phyloP scores from a whole-genome alignment of 129 eudicot species.

The Saussurea involucrata region DNA sequence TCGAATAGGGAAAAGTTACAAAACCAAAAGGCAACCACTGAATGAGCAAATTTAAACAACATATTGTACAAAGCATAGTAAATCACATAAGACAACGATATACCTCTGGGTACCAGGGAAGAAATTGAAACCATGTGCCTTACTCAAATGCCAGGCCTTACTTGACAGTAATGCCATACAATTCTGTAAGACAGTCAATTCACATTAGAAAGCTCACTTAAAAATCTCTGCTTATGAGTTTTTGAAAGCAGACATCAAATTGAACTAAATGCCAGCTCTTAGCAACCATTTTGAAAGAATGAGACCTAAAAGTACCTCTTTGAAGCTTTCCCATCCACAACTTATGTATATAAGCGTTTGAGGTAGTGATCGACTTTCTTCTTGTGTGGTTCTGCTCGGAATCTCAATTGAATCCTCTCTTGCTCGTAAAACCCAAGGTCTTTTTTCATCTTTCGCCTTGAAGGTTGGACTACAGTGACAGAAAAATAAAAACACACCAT shows the following conservation, averaged over 20 bases:
- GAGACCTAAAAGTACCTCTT: conserved; percentile 54
- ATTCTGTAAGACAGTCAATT: conserved; percentile 49
- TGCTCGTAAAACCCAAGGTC: conserved; percentile 94
- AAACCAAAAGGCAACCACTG: background rate
- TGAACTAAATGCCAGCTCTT: conserved; percentile 4
- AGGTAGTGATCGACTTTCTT: conserved; percentile 59
- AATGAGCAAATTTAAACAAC: background rate
- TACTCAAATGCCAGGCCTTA: conserved; percentile 84
- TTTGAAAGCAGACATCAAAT: background rate
- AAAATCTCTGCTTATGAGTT: background rate
- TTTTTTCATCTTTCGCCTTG: conserved; percentile 69
- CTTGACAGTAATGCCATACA: conserved; percentile 69
- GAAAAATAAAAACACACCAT: conserved; percentile 13
- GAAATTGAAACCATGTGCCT: conserved; percentile 94
- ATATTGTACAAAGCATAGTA: conserved; percentile 7
- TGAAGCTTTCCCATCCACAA: conserved; percentile 96
- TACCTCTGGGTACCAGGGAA: conserved; percentile 98
- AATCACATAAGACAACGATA: conserved; percentile 8
- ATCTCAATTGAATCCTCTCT: conserved; percentile 67
- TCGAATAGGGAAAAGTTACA: background rate
- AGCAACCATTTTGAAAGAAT: conserved; percentile 1
- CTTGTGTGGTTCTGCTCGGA: conserved; percentile 43
- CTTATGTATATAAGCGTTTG: conserved; percentile 90
- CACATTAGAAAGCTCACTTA: conserved; percentile 25
- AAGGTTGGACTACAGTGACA: conserved; percentile 35